Base-by-base conservation (phyloP, 176 grass and related monocot genomes). In the Microstegium vimineum region DNA sequence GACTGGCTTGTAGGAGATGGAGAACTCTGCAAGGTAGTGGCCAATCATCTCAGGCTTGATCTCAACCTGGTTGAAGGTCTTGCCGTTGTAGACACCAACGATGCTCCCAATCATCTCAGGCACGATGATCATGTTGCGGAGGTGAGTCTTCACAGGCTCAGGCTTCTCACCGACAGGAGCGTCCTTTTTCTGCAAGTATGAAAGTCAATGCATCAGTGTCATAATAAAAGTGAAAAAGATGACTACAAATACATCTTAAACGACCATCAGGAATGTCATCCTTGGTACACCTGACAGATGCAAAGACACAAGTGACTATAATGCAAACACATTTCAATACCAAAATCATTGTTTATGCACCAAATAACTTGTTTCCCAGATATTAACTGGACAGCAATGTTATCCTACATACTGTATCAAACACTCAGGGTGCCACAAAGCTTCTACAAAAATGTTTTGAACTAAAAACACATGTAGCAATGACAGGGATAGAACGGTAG, bases 1-100 rank as follows among this genome's bases (percentile, higher is more conserved):
- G 35, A 94, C 89, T n/a, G 92, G 89, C 78, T 94, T 94, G 77
- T 94, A 94, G 3, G 84, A 85, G 77, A 94, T 86, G 25, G 92
- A 94, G 81, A 91, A 91, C 40, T 94, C 92, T 0, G 89, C 92
- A 1, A 94, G 79, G 84, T 94, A 94, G 78, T 94, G 92, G 22
- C 92, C 92, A 40, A 94, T 94, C 92, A 94, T 94, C 73, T 94
- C 89, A 3, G 89, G 92, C 84, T 82, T 94, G 66, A 94, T 94
- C 80, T 94, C 92, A 27, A 94, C 92, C 42, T 81, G 67, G 83
- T 94, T 91, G 81, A 94, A 94, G 40, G 76, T 81, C 76, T 94
- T 94, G 5, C 92, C 89, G 0, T 94, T 94, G 86, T 89, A 91
- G 47, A 91, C 86, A 6, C 89, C 92, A 0, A 94, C 14, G 1